Conservation (phyloP, 371 early-diverging fungal genomes). For the Coemansia sp. region DNA sequence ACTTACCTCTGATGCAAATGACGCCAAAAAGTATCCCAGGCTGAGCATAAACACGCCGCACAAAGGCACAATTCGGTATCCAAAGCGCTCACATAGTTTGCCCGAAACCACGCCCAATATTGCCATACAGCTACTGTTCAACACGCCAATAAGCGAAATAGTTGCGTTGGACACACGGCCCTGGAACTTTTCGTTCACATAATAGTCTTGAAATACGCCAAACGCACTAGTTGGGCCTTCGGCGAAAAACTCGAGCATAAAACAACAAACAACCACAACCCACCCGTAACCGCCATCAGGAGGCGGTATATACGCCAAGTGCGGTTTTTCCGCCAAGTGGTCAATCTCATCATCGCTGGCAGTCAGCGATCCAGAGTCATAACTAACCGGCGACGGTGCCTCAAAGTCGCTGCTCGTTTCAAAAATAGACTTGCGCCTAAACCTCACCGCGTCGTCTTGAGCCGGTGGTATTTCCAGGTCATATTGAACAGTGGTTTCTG, state of each 20-base stretch:
- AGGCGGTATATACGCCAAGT: slow-evolving; percentile 11
- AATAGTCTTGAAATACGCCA: slow-evolving; percentile 56
- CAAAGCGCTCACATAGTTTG: slow-evolving; percentile 50
- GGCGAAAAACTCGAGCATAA: slow-evolving; percentile 58
- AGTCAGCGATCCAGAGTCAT: slow-evolving; percentile 24
- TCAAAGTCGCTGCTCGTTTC: neutral
- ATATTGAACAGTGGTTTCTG: neutral
- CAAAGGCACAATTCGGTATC: slow-evolving; percentile 51
- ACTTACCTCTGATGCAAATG: slow-evolving; percentile 52
- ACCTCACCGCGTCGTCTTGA: neutral
- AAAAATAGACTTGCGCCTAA: slow-evolving; percentile 16
- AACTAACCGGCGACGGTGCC: slow-evolving; percentile 61
- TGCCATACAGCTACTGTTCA: slow-evolving; percentile 52
- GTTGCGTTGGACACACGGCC: slow-evolving; percentile 48
- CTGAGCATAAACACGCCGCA: slow-evolving; percentile 48
- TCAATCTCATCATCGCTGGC: slow-evolving; percentile 3
- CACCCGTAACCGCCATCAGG: slow-evolving; percentile 67
- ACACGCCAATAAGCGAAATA: slow-evolving; percentile 56
- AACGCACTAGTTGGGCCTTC: slow-evolving; percentile 57
- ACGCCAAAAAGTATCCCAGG: slow-evolving; percentile 51
- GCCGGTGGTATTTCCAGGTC: neutral
- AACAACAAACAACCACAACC: slow-evolving; percentile 61
- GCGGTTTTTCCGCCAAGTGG: slow-evolving; percentile 15
- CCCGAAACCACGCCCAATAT: slow-evolving; percentile 55
- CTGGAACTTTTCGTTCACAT: slow-evolving; percentile 49